Evolutionary conservation across 2,329 filamentous ascomycete species (phyloP).

Genomic region (Remersonia thermophila): DNA sequence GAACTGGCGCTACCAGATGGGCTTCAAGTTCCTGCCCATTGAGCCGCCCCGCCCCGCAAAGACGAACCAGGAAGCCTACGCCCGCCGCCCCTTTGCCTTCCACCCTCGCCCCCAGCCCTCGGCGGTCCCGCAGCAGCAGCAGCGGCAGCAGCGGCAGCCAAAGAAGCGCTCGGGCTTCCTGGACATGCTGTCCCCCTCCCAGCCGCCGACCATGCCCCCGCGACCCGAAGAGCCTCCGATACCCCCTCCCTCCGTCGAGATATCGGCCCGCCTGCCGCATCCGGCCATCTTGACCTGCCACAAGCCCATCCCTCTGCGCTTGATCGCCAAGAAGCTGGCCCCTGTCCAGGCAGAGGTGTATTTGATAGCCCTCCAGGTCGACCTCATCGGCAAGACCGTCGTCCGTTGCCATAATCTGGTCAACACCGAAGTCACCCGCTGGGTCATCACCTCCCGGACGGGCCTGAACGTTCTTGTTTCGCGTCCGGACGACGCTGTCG

Average conservation of each 20-base stretch:
- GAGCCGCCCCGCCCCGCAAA: slow-evolving; percentile 65
- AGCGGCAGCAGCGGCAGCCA: slow-evolving; percentile 36
- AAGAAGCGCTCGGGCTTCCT: slow-evolving; percentile 39
- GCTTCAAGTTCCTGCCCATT: slow-evolving; percentile 83
- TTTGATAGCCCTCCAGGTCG: slow-evolving; percentile 67
- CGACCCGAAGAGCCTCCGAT: slow-evolving; percentile 4
- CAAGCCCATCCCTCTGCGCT: slow-evolving; percentile 64
- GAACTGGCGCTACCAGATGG: slow-evolving; percentile 58
- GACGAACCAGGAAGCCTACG: slow-evolving; percentile 69
- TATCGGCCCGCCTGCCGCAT: slow-evolving; percentile 68
- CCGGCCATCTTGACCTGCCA: slow-evolving; percentile 86
- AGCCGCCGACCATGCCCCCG: slow-evolving; percentile 1
- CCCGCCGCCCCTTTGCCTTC: slow-evolving; percentile 56
- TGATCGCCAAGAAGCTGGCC: slow-evolving; percentile 67
- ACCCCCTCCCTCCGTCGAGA: slow-evolving; percentile 59
- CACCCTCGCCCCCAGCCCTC: slow-evolving; percentile 27
- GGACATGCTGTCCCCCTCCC: slow-evolving; percentile 2
- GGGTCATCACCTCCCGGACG: slow-evolving; percentile 60
- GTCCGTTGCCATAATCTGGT: slow-evolving; percentile 66
- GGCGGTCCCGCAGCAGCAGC: slow-evolving; percentile 11
- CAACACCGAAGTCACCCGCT: slow-evolving; percentile 58
- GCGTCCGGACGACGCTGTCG: slow-evolving; percentile 42
- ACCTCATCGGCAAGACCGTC: slow-evolving; percentile 66
- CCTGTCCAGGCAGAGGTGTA: slow-evolving; percentile 58
- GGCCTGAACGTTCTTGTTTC: slow-evolving; percentile 63